phyloP scores from a whole-genome alignment of 441 rosid genomes.

The Brassica balearica region DNA sequence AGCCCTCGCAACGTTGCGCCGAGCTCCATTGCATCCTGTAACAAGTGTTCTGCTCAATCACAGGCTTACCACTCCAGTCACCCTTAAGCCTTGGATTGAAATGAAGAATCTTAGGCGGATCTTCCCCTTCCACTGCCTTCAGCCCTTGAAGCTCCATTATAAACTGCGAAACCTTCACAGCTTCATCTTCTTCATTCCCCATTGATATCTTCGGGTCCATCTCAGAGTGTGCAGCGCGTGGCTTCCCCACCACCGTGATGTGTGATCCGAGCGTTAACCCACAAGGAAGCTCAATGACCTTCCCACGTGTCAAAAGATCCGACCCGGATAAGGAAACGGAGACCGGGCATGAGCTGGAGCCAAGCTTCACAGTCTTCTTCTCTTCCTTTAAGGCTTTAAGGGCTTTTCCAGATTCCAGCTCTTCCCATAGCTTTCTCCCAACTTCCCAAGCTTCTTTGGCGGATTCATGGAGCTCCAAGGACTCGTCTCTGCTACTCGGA shows the following conservation, averaged over 20 bases:
- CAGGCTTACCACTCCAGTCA: conserved; percentile 93
- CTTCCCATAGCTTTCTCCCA: conserved; percentile 66
- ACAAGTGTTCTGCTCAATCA: conserved; percentile 96
- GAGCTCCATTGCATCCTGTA: conserved; percentile 97
- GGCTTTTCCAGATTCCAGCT: conserved; percentile 57
- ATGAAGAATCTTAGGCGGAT: conserved; percentile 87
- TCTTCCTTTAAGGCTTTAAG: conserved; percentile 30
- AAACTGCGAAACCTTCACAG: conserved; percentile 80
- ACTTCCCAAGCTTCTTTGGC: conserved; percentile 79
- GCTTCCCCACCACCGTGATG: conserved; percentile 79
- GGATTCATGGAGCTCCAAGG: conserved; percentile 70
- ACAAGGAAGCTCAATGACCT: conserved; percentile 73
- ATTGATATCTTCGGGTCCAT: conserved; percentile 58
- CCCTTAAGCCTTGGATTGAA: conserved; percentile 95
- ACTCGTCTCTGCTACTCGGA: conserved; percentile 57
- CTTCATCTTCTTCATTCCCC: conserved; percentile 50
- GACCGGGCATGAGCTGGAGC: conserved; percentile 59
- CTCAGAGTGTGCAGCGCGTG: conserved; percentile 68
- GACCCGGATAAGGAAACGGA: conserved; percentile 64
- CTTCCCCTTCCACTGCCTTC: conserved; percentile 92
- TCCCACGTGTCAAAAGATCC: conserved; percentile 55
- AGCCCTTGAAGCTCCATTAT: conserved; percentile 86
- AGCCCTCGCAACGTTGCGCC: conserved; percentile 83
- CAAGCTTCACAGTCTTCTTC: not conserved
- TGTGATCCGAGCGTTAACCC: conserved; percentile 89